Evolutionary conservation across 805 yeast species (phyloP).

Genomic region (Saccharomycodes ludwigii): DNA sequence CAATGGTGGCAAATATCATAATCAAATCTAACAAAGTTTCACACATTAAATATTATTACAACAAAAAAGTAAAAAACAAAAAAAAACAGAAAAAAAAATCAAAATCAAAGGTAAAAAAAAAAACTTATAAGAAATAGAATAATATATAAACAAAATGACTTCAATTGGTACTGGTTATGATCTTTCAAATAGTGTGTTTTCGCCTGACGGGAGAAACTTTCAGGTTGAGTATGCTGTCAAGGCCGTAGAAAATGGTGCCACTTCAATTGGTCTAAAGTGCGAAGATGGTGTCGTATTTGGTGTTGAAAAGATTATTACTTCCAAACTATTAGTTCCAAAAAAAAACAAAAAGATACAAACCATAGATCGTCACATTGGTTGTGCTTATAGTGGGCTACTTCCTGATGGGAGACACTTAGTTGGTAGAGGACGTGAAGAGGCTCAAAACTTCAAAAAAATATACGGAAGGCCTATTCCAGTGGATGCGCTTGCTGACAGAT

Average conservation of each 20-base stretch:
- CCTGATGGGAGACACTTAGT: conserved; percentile 97
- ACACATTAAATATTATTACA: too few relatives aligned
- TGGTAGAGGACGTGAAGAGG: conserved; percentile 85
- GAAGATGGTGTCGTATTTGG: conserved; percentile 94
- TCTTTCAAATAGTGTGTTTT: conserved; percentile 88
- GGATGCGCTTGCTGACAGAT: conserved; percentile 71
- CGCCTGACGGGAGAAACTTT: conserved; percentile 82
- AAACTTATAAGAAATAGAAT: too few relatives aligned
- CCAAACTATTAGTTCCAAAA: conserved; percentile 80
- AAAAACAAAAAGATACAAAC: conserved; percentile 87
- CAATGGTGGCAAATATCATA: too few relatives aligned
- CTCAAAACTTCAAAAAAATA: conserved; percentile 59
- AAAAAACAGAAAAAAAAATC: too few relatives aligned
- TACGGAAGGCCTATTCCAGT: conserved; percentile 71
- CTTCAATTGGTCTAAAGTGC: conserved; percentile 85
- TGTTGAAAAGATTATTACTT: conserved; percentile 81
- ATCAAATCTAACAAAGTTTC: too few relatives aligned
- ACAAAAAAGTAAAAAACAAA: too few relatives aligned
- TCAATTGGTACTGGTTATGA: conserved; percentile 99
- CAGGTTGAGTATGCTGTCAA: conserved; percentile 97
- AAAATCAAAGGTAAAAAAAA: too few relatives aligned
- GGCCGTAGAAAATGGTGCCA: conserved; percentile 96
- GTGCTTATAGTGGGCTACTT: conserved; percentile 84
- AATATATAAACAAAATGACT: conserved; percentile 42
- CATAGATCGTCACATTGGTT: conserved; percentile 87